Evolutionary conservation across 75 land plant species (phyloP), one percentile per base, ranked within the genome.

Genomic region (Azolla pinnata): DNA sequence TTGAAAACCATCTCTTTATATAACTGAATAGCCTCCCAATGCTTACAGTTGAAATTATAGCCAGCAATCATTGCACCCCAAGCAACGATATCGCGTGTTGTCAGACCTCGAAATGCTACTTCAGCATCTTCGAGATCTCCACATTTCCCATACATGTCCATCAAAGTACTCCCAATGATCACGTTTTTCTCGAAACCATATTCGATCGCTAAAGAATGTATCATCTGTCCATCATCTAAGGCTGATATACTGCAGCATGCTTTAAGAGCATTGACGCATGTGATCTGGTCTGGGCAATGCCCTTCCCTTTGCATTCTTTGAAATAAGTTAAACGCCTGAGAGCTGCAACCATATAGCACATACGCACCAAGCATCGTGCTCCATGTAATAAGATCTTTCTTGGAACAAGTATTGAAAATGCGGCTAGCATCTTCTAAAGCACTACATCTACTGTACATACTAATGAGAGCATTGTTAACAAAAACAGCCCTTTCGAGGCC

Each of bases 361-460:
- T 75, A 84, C 33, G 84, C 84, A 7, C 70, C 68, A 46, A 87
- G 75, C 91, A 87, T 87, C 35, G 78, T 76, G 61, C 77, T 87
- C 91, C 91, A 87, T 10, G 86, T 33, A 4, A 83, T 87, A n/a
- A 78, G 70, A 78, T 87, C 84, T 28, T 70, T 69, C 21, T 60
- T 69, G 51, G 60, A 45, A 28, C 80, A 75, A 1, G 56, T 35
- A 7, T 69, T 47, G 47, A 46, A 46, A 18, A 46, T 14, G 21
- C 2, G 2, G 21, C n/a, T 2, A 2, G 49, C 49, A 46, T 14
- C 49, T 46, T 18, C n/a, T 18, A 46, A 2, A 17, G 12, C n/a
- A 18, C 49, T 23, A 46, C 49, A 46, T 79, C 83, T 17, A 72
- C 23, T 2, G 21, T 46, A 46, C 49, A 46, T 46, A 46, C 21